These are phyloP conservation scores for Groenewaldozyma sp. DNA, from an alignment of 1,139 yeast species.

Conservation along the genomic window DNA sequence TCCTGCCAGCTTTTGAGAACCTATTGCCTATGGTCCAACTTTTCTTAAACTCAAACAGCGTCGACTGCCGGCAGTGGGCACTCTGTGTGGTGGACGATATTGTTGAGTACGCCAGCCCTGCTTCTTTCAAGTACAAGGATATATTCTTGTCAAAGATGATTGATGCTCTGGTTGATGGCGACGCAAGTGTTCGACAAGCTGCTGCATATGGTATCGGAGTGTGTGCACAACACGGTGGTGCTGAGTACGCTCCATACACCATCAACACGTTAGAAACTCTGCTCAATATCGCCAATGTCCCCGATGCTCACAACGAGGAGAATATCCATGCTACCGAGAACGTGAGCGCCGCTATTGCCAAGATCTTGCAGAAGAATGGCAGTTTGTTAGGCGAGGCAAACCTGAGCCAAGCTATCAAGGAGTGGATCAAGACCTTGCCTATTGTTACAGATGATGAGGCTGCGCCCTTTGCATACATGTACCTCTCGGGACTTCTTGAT, in stretches of 20 bases:
- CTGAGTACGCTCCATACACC: slow-evolving; percentile 51
- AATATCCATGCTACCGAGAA: slow-evolving; percentile 83
- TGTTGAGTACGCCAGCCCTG: slow-evolving; percentile 68
- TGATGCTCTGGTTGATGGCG: slow-evolving; percentile 45
- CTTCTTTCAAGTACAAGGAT: slow-evolving; percentile 55
- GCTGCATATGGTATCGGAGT: slow-evolving; percentile 80
- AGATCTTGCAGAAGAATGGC: slow-evolving; percentile 43
- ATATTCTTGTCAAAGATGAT: slow-evolving; percentile 54
- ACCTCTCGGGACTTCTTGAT: slow-evolving; percentile 65
- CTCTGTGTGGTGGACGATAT: slow-evolving; percentile 73
- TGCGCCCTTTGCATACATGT: slow-evolving; percentile 77
- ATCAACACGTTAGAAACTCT: slow-evolving; percentile 64
- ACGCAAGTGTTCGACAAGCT: slow-evolving; percentile 76
- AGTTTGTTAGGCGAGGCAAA: slow-evolving; percentile 44
- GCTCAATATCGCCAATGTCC: slow-evolving; percentile 62
- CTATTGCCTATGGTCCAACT: slow-evolving; percentile 25
- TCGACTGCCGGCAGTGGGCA: slow-evolving; percentile 66
- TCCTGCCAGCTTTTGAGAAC: slow-evolving; percentile 56
- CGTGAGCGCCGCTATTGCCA: slow-evolving; percentile 74
- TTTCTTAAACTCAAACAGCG: slow-evolving; percentile 49
- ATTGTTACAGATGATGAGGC: slow-evolving; percentile 79
- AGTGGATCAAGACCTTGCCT: slow-evolving; percentile 81
- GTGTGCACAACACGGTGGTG: slow-evolving; percentile 75
- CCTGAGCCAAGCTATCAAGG: slow-evolving; percentile 51
- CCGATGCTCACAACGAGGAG: slow-evolving; percentile 83